Evolutionary conservation across 177 flowering plant species (phyloP), one percentile per base, ranked within the genome.

Genomic region (Tripterygium wilfordii): DNA sequence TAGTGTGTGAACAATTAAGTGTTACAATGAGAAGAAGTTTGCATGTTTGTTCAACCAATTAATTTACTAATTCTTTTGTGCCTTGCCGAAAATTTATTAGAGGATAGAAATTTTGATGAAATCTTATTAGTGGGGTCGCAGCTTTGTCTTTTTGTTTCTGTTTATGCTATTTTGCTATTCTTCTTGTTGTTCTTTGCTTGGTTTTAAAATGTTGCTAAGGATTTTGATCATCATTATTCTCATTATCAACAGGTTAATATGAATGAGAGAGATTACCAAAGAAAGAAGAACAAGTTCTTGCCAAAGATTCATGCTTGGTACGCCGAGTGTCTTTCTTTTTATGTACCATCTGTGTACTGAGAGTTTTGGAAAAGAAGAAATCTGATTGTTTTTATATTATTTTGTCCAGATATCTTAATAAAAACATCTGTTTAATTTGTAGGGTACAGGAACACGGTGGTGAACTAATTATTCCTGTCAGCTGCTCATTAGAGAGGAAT

Each of bases 231-330:
- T 55, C 17, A n/a, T 42, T 15, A 13, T 1, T 43, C 38, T 15
- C 33, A 62, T 9, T 44, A 1, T 63, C 13, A 10, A 12, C 82
- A 94, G 99, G 96, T 90, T 56, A 94, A 94, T 66, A 87, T 94
- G 99, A 94, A 76, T 50, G 99, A 94, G 76, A 94, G 51, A 69
- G 99, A 94, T 59, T 94, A 94, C 60, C 96, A 87, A 53, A 83
- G 99, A 44, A 94, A 87, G 68, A 94, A 94, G 79, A 94, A 94
- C 81, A 94, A 94, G 73, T 94, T 80, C 71, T 74, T 94, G 58
- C 95, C 97, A 16, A 94, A 94, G 80, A 94, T 94, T 49, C 99
- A 94, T 79, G 96, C 96, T 38, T 94, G 99, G 99, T 94, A 83
- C 67, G 66, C n/a, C 24, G 1, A 38, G 12, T 42, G 2, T 42